Conservation (phyloP, 306 rosid genomes). For the Carpinus fangiana region DNA sequence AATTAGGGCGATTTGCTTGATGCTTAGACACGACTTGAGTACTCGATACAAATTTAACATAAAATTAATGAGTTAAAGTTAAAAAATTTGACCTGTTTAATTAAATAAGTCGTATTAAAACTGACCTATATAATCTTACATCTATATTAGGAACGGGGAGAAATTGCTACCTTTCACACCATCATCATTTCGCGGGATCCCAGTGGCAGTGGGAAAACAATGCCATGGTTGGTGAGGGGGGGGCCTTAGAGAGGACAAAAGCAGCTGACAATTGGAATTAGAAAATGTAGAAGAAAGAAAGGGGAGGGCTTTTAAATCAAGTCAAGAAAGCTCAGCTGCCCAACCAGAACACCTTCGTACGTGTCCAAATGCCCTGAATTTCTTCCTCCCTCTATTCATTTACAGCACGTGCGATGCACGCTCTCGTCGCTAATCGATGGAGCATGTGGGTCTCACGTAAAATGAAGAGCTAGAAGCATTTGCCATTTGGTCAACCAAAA, state of each 20-base stretch:
- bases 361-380: constrained; percentile 37
- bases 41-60: too few relatives aligned
- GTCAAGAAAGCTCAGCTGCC: constrained; percentile 52
- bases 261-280: neutral
- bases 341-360: constrained; percentile 21
- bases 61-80: too few relatives aligned
- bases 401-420: constrained; percentile 8
- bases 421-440: neutral
- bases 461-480: too few relatives aligned
- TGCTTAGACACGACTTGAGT: too few relatives aligned
- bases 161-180: neutral
- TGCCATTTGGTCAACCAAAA: too few relatives aligned
- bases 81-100: too few relatives aligned
- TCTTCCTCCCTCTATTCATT: neutral
- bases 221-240: constrained; percentile 27
- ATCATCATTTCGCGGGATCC: neutral
- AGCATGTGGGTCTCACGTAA: neutral
- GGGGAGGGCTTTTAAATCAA: neutral
- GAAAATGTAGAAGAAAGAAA: neutral
- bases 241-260: constrained; percentile 23
- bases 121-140: too few relatives aligned
- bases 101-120: too few relatives aligned
- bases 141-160: too few relatives aligned
- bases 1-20: too few relatives aligned
- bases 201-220: constrained; percentile 19